A percentile compares a stretch with the other conserved stretches of the same genome.
Conservation (phyloP, 345 rosid species). For the Salix caprea region DNA sequence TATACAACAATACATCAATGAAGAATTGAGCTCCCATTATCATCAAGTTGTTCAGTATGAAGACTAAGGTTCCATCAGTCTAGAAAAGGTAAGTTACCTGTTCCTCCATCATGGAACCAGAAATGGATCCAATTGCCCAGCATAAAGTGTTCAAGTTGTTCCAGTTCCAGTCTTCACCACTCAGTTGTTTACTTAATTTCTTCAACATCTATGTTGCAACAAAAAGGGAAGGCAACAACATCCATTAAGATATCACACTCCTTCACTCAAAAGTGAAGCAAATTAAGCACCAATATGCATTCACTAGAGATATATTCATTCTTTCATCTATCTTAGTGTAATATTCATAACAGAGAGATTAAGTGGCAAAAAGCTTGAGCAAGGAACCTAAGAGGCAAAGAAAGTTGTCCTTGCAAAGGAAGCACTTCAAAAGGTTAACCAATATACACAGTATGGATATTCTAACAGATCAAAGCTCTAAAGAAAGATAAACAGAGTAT, state of each 20-base stretch:
- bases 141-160: constrained; percentile 91
- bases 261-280: background rate
- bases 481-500: background rate
- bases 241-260: background rate
- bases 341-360: background rate
- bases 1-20: background rate
- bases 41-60: background rate
- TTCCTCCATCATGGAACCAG: constrained; percentile 98
- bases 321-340: background rate
- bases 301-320: background rate
- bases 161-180: constrained; percentile 99
- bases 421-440: background rate
- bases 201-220: constrained; percentile 66
- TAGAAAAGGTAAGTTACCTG: constrained; percentile 50
- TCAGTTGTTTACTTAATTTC: constrained; percentile 89
- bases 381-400: background rate
- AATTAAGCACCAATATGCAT: background rate
- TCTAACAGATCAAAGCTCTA: background rate
- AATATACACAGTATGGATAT: background rate
- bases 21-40: background rate
- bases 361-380: background rate
- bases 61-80: background rate
- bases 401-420: background rate
- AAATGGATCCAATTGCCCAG: constrained; percentile 99
- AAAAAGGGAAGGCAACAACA: constrained; percentile 10